phyloP scores from a whole-genome alignment of 768 basidiomycete species.

The Artomyces pyxidatus region DNA sequence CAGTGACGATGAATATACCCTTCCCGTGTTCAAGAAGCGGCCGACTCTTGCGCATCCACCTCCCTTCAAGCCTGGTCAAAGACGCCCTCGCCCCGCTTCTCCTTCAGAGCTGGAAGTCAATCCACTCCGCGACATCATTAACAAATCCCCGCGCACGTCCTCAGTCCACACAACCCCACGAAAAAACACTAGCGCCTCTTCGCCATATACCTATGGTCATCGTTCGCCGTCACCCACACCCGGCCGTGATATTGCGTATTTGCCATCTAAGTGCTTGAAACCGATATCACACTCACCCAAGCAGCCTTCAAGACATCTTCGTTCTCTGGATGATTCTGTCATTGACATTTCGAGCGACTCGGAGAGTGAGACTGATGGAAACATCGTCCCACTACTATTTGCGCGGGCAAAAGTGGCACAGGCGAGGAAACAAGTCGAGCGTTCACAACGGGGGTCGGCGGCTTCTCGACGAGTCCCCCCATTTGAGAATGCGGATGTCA shows the following conservation, averaged over 20 bases:
- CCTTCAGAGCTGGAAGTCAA: neutral
- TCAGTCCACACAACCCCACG: constrained; percentile 19
- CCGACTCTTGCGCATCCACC: neutral
- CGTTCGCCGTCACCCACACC: neutral
- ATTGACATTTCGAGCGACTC: constrained; percentile 35
- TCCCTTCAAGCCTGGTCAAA: neutral
- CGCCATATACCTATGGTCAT: too few species aligned
- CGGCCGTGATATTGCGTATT: too few species aligned
- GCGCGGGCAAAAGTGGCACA: constrained; percentile 16
- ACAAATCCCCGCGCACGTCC: constrained; percentile 27
- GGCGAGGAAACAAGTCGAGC: neutral
- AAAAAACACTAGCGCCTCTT: neutral
- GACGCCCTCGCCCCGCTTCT: neutral
- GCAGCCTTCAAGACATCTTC: too few species aligned
- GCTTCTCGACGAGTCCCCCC: neutral
- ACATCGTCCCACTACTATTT: constrained; percentile 18
- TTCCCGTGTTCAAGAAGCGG: constrained; percentile 2
- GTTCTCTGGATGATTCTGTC: constrained; percentile 16
- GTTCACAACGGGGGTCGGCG: neutral
- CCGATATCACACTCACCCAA: too few species aligned
- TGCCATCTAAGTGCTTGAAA: neutral
- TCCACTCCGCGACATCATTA: constrained; percentile 1
- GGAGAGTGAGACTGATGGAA: constrained; percentile 17
- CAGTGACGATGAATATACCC: constrained; percentile 6
- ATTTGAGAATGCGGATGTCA: constrained; percentile 18